Conservation (phyloP, 129 eudicot species). For the Ambrosia artemisiifolia region DNA sequence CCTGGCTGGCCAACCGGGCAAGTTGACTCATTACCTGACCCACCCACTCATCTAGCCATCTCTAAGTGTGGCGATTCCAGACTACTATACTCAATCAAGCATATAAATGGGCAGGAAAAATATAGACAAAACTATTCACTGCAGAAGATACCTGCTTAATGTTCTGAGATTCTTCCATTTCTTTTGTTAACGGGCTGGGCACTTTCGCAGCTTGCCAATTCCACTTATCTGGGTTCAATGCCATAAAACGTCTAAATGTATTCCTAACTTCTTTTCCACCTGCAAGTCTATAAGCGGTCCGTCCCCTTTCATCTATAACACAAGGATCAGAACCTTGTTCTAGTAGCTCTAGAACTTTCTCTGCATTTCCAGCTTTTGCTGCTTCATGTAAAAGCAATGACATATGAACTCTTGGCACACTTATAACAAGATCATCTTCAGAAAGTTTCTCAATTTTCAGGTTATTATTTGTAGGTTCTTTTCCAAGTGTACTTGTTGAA, state of each 20-base stretch:
- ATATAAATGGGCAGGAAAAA: background rate
- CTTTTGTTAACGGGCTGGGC: slow-evolving; percentile 66
- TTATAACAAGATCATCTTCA: slow-evolving; percentile 23
- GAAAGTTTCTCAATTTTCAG: slow-evolving; percentile 13
- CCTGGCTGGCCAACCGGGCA: background rate
- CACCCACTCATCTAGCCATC: background rate
- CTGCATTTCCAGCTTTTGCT: slow-evolving; percentile 46
- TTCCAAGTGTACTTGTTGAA: slow-evolving; percentile 8
- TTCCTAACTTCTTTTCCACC: slow-evolving; percentile 72
- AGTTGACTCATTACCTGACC: background rate
- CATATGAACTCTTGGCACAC: slow-evolving; percentile 19
- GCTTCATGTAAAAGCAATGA: slow-evolving; percentile 74
- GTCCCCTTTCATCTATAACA: slow-evolving; percentile 62
- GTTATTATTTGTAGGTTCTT: slow-evolving; percentile 12
- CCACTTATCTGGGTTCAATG: slow-evolving; percentile 66
- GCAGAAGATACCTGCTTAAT: slow-evolving; percentile 55
- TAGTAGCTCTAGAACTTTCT: slow-evolving; percentile 55
- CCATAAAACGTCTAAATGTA: slow-evolving; percentile 73
- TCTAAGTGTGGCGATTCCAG: background rate
- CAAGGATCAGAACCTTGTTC: slow-evolving; percentile 76
- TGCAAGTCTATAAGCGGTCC: slow-evolving; percentile 67
- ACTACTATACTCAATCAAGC: background rate
- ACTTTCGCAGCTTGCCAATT: slow-evolving; percentile 82
- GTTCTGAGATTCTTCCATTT: slow-evolving; percentile 80
- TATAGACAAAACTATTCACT: background rate